Evolutionary conservation across 208 protist species (phyloP).

Genomic region (Blechomonas ayalai): DNA sequence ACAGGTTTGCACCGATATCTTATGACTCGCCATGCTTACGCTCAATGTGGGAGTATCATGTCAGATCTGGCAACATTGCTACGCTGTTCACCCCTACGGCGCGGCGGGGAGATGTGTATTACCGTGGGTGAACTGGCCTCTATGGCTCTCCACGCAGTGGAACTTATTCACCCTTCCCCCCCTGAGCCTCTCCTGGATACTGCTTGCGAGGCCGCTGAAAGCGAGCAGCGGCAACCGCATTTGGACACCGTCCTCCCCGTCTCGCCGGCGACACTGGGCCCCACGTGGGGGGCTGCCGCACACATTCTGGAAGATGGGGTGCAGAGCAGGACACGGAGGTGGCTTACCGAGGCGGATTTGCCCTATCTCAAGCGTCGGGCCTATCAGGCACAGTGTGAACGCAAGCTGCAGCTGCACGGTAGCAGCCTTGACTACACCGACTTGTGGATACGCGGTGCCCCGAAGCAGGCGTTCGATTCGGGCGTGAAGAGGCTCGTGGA

Average conservation of each 20-base stretch:
- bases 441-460: conserved; percentile 60
- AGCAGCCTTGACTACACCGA: conserved; percentile 66
- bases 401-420: conserved; percentile 41
- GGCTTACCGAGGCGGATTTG: conserved; percentile 48
- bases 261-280: neutral
- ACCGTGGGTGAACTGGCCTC: conserved; percentile 47
- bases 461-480: conserved; percentile 18
- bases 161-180: conserved; percentile 43
- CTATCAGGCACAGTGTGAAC: conserved; percentile 79
- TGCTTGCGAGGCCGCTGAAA: neutral
- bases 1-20: conserved; percentile 67
- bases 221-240: neutral
- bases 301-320: neutral
- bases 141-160: conserved; percentile 57
- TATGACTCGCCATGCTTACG: conserved; percentile 68
- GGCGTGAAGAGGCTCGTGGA: conserved; percentile 38
- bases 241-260: neutral
- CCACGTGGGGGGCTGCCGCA: neutral
- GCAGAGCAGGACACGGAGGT: conserved; percentile 4
- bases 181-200: conserved; percentile 5
- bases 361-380: conserved; percentile 63
- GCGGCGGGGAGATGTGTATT: conserved; percentile 11
- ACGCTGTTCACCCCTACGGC: conserved; percentile 56
- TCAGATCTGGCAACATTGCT: conserved; percentile 53
- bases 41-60: conserved; percentile 66